Percentiles rank a stretch among this genome's conserved stretches.
phyloP scores from a whole-genome alignment of 805 yeast species.

The Teunomyces pallodes region DNA sequence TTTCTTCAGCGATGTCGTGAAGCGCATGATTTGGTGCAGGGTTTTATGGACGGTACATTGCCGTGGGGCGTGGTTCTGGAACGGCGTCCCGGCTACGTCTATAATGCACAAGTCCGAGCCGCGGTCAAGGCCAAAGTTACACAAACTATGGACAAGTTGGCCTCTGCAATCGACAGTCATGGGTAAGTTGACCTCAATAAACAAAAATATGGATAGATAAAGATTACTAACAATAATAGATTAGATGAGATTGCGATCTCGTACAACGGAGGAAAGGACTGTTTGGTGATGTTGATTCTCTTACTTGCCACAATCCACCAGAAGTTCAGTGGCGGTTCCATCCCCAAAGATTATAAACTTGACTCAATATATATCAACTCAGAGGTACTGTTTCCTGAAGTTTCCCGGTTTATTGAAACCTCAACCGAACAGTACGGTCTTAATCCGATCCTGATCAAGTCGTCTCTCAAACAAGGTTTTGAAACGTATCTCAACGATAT shows the following conservation, averaged over 20 bases:
- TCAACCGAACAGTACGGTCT: constrained; percentile 58
- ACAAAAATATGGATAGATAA: too few relatives aligned
- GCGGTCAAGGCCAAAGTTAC: constrained; percentile 27
- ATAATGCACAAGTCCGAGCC: constrained; percentile 18
- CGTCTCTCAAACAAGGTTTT: constrained; percentile 67
- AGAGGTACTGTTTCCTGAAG: constrained; percentile 68
- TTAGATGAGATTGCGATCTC: constrained; percentile 68
- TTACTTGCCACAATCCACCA: constrained; percentile 55
- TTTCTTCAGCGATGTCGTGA: constrained; percentile 25
- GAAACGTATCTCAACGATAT: constrained; percentile 49
- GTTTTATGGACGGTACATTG: constrained; percentile 27
- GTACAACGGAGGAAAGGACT: constrained; percentile 96
- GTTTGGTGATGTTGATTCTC: constrained; percentile 80
- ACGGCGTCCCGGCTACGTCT: constrained; percentile 17
- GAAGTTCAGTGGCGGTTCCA: constrained; percentile 14
- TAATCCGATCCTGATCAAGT: constrained; percentile 42
- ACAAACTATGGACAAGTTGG: constrained; percentile 27
- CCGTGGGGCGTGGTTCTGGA: constrained; percentile 23
- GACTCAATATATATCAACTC: constrained; percentile 73
- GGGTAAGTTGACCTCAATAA: constrained; percentile 23
- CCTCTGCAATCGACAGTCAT: constrained; percentile 26
- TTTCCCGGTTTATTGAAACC: constrained; percentile 59
- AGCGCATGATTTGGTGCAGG: constrained; percentile 30
- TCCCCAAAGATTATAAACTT: constrained; percentile 36
- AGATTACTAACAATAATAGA: constrained; percentile 19